Evolutionary conservation across 768 basidiomycete species (phyloP), one percentile per base, ranked within the genome.

Genomic region (Mycena filopes): DNA sequence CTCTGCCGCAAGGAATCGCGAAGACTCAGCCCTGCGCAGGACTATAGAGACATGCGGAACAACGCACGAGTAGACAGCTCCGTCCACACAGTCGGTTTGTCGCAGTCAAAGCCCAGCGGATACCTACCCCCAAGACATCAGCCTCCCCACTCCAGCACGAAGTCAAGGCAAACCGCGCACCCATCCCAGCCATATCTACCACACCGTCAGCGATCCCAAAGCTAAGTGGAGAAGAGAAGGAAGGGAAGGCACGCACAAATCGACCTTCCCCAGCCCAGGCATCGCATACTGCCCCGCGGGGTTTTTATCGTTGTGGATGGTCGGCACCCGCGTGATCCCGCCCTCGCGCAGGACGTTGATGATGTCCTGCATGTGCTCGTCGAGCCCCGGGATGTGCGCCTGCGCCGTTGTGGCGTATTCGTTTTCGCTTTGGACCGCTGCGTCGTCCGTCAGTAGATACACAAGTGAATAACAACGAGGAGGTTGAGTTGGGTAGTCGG

Each of bases 41-140:
- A n/a, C n/a, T n/a, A n/a, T n/a, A n/a, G n/a, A n/a, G n/a, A n/a
- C n/a, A n/a, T n/a, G n/a, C n/a, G 26, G 38, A 36, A 28, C 13
- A 4, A 70, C 78, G 41, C 49, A 78, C 78, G 72, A 7, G 76
- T 78, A 5, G 77, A 74, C 10, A 79, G 67, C 56, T 79, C 84
- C 10, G 70, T 79, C 89, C 89, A 91, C 11, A 71, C 71, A 4
- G 74, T 73, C 12, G 90, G 88, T 61, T 86, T 80, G 26, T 87
- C 85, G 70, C 89, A 91, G 69, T 91, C 88, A 70, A 90, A 91
- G 5, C 80, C 78, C 72, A 90, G 86, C 1, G 88, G 88, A 60
- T 90, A 90, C 16, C 77, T 75, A 43, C 4, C 64, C 73, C 74
- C 72, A 54, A 58, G 47, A 31, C 36, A 70, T 33, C 13, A 8